Evolutionary conservation across 768 basidiomycete species (phyloP), one percentile per base, ranked within the genome.

Genomic region (Phlebiopsis flavidoalba): DNA sequence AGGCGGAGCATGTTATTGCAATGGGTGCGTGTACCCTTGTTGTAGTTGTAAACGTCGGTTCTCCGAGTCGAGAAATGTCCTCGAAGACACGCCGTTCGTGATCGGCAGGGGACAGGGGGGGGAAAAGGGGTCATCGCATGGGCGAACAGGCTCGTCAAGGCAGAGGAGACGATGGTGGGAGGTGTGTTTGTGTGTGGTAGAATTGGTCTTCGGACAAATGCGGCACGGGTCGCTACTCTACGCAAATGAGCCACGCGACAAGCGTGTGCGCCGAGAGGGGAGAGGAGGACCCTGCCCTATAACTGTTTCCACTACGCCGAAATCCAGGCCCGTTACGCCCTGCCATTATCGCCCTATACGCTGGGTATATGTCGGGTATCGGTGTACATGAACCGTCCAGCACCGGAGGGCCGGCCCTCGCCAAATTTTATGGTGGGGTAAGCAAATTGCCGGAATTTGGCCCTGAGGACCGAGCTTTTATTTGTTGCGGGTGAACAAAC

Each of bases 11-110:
- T 85, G 66, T 86, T n/a, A n/a, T 83, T 49, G 82, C 79, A 64
- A 96, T 88, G 60, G n/a, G n/a, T n/a, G n/a, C n/a, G n/a, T n/a
- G n/a, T n/a, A n/a, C n/a, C n/a, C n/a, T 90, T 88, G 67, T 87
- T 84, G 79, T 96, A 95, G 73, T 91, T 92, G 79, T 85, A 86
- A 19, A 85, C 68, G 26, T 81, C 72, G 3, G 83, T 83, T n/a
- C 60, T 87, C 86, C 1, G 85, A 83, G 65, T 84, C 82, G 37
- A 93, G 80, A 64, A 97, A 95, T 63, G n/a, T 91, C 90, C 67
- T 90, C 88, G 67, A 97, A 93, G 40, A 86, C 78, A 65, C 88
- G 86, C n/a, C 58, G 86, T 83, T 60, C 91, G n/a, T n/a, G 80
- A 65, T 94, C 90, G 66, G 82, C 76, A 90, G 79, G 50, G n/a